Conservation (phyloP, 148 eudicot genomes). For the Nepenthes gracilis region DNA sequence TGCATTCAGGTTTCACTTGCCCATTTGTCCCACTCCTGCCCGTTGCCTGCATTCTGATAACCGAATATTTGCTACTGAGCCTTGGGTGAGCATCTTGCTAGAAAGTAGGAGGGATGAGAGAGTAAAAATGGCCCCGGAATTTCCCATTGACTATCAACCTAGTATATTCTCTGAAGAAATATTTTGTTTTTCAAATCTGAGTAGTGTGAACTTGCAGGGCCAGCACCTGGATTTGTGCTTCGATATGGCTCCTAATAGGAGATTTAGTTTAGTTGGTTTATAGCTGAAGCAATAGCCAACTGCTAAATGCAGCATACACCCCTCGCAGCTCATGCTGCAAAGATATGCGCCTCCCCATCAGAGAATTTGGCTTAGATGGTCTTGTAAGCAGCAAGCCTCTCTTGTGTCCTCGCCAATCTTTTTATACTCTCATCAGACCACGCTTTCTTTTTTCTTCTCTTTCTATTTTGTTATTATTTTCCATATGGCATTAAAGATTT, state of each 20-base stretch:
- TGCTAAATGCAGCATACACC: constrained; percentile 15
- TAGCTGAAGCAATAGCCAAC: constrained; percentile 44
- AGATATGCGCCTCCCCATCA: neutral
- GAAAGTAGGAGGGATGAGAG: neutral
- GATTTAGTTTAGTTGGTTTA: constrained; percentile 36
- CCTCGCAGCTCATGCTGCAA: constrained; percentile 12
- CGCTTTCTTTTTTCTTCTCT: no score
- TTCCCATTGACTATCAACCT: neutral
- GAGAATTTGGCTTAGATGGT: no score
- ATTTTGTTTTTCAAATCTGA: neutral
- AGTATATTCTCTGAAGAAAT: neutral
- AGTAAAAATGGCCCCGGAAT: neutral
- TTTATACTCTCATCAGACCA: no score
- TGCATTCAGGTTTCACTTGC: constrained; percentile 52
- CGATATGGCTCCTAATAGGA: constrained; percentile 50
- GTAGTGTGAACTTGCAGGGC: constrained; percentile 18
- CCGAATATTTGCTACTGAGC: constrained; percentile 57
- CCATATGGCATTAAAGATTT: no score
- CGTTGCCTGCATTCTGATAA: constrained; percentile 45
- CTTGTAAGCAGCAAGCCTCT: no score
- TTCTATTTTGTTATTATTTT: no score
- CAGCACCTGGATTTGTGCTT: constrained; percentile 45
- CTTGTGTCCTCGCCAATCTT: no score
- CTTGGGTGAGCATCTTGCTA: constrained; percentile 42
- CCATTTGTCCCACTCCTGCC: constrained; percentile 69